Base-by-base conservation (phyloP, 805 yeast genomes). In the Kuraishia molischiana region DNA sequence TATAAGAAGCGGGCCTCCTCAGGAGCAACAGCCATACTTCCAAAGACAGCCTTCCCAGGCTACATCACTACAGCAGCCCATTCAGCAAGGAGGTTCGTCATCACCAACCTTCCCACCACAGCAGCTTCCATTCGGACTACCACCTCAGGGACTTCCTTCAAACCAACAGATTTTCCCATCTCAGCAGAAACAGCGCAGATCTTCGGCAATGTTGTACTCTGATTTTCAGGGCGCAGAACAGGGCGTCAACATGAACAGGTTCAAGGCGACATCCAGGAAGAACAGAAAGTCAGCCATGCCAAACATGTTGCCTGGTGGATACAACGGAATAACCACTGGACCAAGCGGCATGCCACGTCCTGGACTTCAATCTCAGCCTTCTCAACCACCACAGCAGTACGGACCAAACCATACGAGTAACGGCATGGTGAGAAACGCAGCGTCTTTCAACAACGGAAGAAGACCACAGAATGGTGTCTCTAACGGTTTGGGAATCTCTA, bases 211-310 rank as follows among this genome's bases (percentile, higher is more conserved):
- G 53, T 29, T 34, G 38, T 5, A 43, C 46, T 40, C 44, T 39
- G 43, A 40, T 21, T 13, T 30, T 32, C 43, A 41, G 36, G 43
- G 47, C 41, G 43, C 26, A 46, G 29, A 43, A 24, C 35, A 32
- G 19, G 37, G 36, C 34, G 33, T 37, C 18, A 26, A 24, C 24
- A 39, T 41, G 34, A 47, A 58, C 34, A 57, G 50, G 15, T 61
- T 60, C 41, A 60, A 58, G 40, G 64, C 67, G 28, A 62, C 72
- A n/a, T 59, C 67, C 4, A 55, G 73, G 45, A 68, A 68, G 51
- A 64, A 64, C 41, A 56, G 74, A 43, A 65, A 62, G 42, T 64
- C 71, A 1, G 52, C 64, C 2, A 48, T 59, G 43, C 53, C 65
- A 31, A 41, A 48, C 5, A 51, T 48, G 19, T 42, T 46, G 10